Conservation (phyloP, 2,329 filamentous ascomycete genomes). For the Waltergamsia citrina region DNA sequence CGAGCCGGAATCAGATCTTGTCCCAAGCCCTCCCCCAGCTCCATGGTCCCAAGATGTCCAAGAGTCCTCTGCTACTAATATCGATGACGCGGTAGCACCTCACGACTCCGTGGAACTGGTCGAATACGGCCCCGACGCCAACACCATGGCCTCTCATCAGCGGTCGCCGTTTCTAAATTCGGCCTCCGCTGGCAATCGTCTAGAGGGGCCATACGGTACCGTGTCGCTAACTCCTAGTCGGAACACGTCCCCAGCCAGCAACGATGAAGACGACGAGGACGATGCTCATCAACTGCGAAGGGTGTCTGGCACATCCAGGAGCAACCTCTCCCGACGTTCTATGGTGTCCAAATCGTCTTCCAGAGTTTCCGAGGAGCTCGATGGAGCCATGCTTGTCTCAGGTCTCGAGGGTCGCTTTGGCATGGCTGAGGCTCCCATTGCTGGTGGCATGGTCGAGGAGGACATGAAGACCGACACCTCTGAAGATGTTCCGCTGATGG, state of each 20-base stretch:
- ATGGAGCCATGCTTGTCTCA: constrained; percentile 38
- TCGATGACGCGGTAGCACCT: constrained; percentile 6
- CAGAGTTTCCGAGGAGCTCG: constrained; percentile 37
- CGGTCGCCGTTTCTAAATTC: constrained; percentile 24
- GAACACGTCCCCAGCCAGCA: constrained; percentile 22
- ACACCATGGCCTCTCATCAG: constrained; percentile 18
- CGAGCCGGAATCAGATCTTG: too few species aligned
- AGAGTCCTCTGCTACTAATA: neutral
- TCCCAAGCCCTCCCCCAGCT: neutral
- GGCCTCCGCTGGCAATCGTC: constrained; percentile 12
- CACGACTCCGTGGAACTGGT: neutral
- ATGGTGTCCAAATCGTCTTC: constrained; percentile 19
- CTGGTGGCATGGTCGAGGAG: constrained; percentile 33
- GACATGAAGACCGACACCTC: constrained; percentile 28
- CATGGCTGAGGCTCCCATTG: constrained; percentile 35
- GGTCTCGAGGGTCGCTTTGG: constrained; percentile 45
- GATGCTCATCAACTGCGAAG: constrained; percentile 21
- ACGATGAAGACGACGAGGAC: constrained; percentile 14
- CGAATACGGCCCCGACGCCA: constrained; percentile 9
- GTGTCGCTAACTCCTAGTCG: constrained; percentile 23
- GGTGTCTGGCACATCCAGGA: constrained; percentile 21
- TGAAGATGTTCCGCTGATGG: constrained; percentile 22
- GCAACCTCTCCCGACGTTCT: constrained; percentile 21
- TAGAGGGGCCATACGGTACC: constrained; percentile 26
- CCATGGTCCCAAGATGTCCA: constrained; percentile 3